phyloP scores from a whole-genome alignment of 106 monocot genomes.

The Dendrobium chrysotoxum region DNA sequence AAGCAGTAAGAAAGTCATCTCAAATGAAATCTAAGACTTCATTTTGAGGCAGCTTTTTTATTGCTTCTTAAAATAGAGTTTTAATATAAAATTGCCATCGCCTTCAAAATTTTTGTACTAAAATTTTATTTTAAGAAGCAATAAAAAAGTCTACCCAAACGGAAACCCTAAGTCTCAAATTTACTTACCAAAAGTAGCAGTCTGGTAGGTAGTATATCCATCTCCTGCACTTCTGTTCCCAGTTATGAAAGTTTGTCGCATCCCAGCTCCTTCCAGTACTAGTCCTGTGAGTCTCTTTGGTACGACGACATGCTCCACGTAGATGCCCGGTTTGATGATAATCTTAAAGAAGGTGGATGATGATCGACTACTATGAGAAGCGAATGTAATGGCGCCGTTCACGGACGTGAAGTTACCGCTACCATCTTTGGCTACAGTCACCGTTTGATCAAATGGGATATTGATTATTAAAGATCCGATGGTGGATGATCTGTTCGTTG shows the following conservation, averaged over 20 bases:
- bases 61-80: too few relatives aligned
- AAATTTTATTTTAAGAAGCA: too few relatives aligned
- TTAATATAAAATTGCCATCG: too few relatives aligned
- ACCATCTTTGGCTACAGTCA: slow-evolving; percentile 26
- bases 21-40: too few relatives aligned
- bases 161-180: too few relatives aligned
- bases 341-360: slow-evolving; percentile 1
- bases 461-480: neutral
- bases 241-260: slow-evolving; percentile 1
- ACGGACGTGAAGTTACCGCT: slow-evolving; percentile 20
- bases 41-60: too few relatives aligned
- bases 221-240: slow-evolving; percentile 2
- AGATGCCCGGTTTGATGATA: neutral
- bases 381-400: slow-evolving; percentile 7
- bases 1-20: too few relatives aligned
- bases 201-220: slow-evolving; percentile 4
- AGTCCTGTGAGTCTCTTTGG: neutral
- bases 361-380: neutral
- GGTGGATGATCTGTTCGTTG: neutral
- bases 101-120: too few relatives aligned
- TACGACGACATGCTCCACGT: slow-evolving; percentile 8
- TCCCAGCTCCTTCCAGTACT: neutral
- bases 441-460: neutral
- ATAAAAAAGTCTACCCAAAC: too few relatives aligned
- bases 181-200: slow-evolving; percentile 2